Base-by-base conservation (phyloP, 2,329 filamentous ascomycete species). In the Alternaria novae-zelandiae region DNA sequence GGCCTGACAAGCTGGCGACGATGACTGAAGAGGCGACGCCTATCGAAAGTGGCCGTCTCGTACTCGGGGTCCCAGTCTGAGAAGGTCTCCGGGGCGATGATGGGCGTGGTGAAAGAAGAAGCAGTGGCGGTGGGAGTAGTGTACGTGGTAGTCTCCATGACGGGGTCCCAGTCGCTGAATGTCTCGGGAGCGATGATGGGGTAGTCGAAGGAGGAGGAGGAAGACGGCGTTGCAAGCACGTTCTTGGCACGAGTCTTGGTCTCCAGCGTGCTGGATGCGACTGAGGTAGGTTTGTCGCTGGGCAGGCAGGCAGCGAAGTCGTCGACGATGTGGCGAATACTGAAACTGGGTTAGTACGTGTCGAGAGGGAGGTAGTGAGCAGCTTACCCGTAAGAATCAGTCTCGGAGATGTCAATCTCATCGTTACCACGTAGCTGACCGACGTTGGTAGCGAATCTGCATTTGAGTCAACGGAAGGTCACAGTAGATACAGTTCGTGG, bases 381-480 rank as follows among this genome's bases (percentile, higher is more conserved):
- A 21, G 36, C 57, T 45, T 51, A 60, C 61, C 57, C 57, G 15
- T 56, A 64, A 9, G 54, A 56, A 13, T 61, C 46, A 5, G 53
- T 64, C 17, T 41, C 36, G 3, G 50, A 56, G 17, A 64, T 61
- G 30, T 43, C 32, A 32, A 59, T 28, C 9, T 50, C 6, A n/a
- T 45, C 15, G 10, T 26, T n/a, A 17, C 53, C 61, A 21, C 53
- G 46, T 13, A 8, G 28, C 32, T 66, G 64, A 6, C 64, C 64
- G 15, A 49, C 7, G 47, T 66, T 66, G 17, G 56, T 64, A 41
- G 61, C 64, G 11, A 54, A 66, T 21, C 51, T 56, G 41, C 23
- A 2, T 13, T 10, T 3, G 1, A 5, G n/a, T 61, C 26, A 61
- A 43, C 21, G 6, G 9, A 5, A 15, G 6, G 15, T 11, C 12